A percentile compares a stretch with the other conserved stretches of the same genome.
Conservation (phyloP, 2,329 filamentous ascomycete species). For the Botrytis galanthina region DNA sequence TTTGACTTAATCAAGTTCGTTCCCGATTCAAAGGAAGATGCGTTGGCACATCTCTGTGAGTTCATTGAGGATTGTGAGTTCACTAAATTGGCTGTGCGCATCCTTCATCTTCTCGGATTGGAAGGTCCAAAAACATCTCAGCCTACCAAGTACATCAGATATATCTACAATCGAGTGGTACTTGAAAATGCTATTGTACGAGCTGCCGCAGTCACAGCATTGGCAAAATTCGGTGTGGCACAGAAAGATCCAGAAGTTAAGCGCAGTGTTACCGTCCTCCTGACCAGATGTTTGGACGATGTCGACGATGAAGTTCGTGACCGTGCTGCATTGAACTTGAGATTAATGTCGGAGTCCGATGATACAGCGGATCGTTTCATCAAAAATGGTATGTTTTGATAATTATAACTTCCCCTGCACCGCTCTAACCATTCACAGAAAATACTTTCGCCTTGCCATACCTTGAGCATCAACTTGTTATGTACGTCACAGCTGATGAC, state of each 20-base stretch:
- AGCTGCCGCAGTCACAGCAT: slow-evolving; percentile 89
- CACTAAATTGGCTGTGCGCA: slow-evolving; percentile 93
- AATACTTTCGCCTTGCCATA: slow-evolving; percentile 93
- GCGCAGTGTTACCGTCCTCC: slow-evolving; percentile 86
- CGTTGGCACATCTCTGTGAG: slow-evolving; percentile 92
- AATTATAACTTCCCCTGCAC: slow-evolving; percentile 19
- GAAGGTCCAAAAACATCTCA: slow-evolving; percentile 95
- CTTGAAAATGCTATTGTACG: slow-evolving; percentile 95
- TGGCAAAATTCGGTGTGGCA: slow-evolving; percentile 95
- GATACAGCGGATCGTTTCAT: slow-evolving; percentile 84
- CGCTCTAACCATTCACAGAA: slow-evolving; percentile 51
- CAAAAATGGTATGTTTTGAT: slow-evolving; percentile 69
- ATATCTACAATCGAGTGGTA: slow-evolving; percentile 98
- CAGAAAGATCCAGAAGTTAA: slow-evolving; percentile 97
- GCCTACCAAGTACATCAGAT: slow-evolving; percentile 97
- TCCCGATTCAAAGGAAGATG: slow-evolving; percentile 77
- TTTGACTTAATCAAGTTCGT: slow-evolving; percentile 99
- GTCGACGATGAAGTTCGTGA: slow-evolving; percentile 97
- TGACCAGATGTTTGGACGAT: slow-evolving; percentile 92
- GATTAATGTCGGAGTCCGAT: slow-evolving; percentile 81
- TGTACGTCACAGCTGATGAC: slow-evolving; percentile 93
- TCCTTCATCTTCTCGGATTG: slow-evolving; percentile 87
- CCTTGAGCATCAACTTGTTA: slow-evolving; percentile 94
- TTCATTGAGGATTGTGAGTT: slow-evolving; percentile 99
- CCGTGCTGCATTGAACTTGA: slow-evolving; percentile 86